Base-by-base conservation (phyloP, 306 rosid species). In the Trifolium repens region DNA sequence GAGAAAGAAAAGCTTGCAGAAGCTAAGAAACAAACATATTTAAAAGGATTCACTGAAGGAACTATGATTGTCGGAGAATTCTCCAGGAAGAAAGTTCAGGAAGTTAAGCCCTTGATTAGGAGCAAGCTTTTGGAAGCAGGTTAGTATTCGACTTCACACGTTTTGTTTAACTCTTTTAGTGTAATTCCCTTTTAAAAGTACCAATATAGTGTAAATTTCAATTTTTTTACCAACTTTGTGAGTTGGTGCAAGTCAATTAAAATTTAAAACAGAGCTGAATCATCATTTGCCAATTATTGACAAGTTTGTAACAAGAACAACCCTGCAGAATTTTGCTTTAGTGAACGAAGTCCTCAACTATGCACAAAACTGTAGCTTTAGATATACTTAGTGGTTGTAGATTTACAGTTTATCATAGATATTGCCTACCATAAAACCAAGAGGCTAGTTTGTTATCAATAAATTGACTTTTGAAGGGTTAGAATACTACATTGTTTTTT, bases 11-110 rank as follows among this genome's bases (percentile, higher is more conserved):
- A 91, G 86, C 91, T 94, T 80, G 96, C 93, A 46, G 96, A 91
- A 78, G 98, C 98, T 72, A 94, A 94, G 89, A 87, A 85, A 81
- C 85, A 84, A 87, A 94, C 98, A 0, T 94, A 94, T 83, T 84
- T 91, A 90, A 94, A 87, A 75, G 98, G 98, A 69, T 94, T 94
- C 78, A 94, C 90, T 4, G 98, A 94, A 13, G 98, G 98, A 84
- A 89, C 87, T 32, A 74, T 94, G 85, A 50, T 91, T 26, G 88
- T 86, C 15, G 98, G 98, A 35, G 98, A 94, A 47, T 91, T 83
- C 60, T 57, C 89, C 0, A 93, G 91, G 62, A 85, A 72, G 75
- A 85, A 81, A 65, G 98, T 94, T 79, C 96, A 94, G 81, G 98
- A 91, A 62, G 96, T 81, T 42, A 89, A 94, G 85, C 88, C 97